A percentile compares a stretch with the other conserved stretches of the same genome.
phyloP scores from a whole-genome alignment of 2,329 filamentous ascomycete species.

The Cephalotrichum gorgonifer region DNA sequence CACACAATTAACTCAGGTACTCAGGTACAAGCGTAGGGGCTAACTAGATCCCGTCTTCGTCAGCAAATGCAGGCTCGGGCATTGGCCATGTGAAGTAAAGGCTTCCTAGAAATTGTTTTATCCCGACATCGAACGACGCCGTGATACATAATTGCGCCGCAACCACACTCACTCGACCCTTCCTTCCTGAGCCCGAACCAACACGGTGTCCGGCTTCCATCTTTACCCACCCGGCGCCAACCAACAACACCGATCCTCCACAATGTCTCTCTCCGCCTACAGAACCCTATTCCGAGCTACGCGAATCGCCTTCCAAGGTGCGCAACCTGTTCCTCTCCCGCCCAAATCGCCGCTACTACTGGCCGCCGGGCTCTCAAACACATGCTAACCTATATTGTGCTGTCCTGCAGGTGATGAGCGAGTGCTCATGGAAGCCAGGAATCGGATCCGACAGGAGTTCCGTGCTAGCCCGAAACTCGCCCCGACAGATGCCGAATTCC shows the following conservation, averaged over 20 bases:
- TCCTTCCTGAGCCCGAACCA: no score
- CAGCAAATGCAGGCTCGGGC: not conserved
- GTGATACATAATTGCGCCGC: not conserved
- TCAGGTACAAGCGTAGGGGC: not conserved
- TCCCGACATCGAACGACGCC: not conserved
- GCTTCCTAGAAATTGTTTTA: no score
- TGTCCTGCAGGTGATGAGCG: slow-evolving; percentile 52
- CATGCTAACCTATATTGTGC: slow-evolving; percentile 2
- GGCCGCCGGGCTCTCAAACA: slow-evolving; percentile 3
- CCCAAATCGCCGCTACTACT: not conserved
- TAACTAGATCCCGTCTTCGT: not conserved
- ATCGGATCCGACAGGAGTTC: slow-evolving; percentile 66
- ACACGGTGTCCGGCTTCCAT: no score
- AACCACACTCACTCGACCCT: not conserved
- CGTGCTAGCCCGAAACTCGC: slow-evolving; percentile 52
- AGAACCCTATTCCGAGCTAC: slow-evolving; percentile 71
- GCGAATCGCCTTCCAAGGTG: slow-evolving; percentile 75
- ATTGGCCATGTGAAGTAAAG: no score
- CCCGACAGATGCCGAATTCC: slow-evolving; percentile 45
- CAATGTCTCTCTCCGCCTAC: slow-evolving; percentile 67
- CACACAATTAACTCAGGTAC: not conserved
- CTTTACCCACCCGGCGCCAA: not conserved
- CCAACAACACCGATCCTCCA: not conserved
- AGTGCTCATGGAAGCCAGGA: slow-evolving; percentile 59
- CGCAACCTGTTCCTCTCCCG: slow-evolving; percentile 4